Conservation (phyloP, 352 stramenopile genomes). For the Pythium periplocum region DNA sequence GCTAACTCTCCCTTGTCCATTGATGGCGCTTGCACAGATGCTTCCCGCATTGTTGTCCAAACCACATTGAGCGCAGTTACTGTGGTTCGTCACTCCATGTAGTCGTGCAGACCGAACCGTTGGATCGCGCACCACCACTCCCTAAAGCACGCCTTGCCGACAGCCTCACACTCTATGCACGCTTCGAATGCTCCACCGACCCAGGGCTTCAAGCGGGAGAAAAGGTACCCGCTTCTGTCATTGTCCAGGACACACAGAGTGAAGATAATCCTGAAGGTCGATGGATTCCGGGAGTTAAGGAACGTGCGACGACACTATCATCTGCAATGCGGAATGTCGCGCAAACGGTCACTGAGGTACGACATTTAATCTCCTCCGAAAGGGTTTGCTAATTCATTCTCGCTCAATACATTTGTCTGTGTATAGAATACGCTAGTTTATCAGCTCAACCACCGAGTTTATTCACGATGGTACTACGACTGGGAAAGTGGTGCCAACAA, state of each 20-base stretch:
- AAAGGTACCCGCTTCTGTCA: conserved; percentile 33
- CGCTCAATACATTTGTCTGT: too few species aligned
- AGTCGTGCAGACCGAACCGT: conserved; percentile 16
- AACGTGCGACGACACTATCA: conserved; percentile 29
- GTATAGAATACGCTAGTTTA: conserved; percentile 22
- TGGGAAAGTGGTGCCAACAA: conserved; percentile 41
- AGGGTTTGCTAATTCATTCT: too few species aligned
- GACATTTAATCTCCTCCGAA: conserved; percentile 4
- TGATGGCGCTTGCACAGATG: conserved; percentile 8
- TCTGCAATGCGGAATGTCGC: conserved; percentile 14
- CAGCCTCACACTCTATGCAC: conserved; percentile 22
- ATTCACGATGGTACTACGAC: conserved; percentile 44
- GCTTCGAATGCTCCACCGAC: conserved; percentile 29
- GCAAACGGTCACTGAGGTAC: conserved; percentile 12
- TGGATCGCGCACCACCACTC: conserved; percentile 1
- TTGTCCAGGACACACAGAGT: conserved; percentile 32
- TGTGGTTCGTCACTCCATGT: conserved; percentile 27
- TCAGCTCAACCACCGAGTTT: conserved; percentile 34
- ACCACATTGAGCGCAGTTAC: conserved; percentile 24
- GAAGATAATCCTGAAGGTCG: conserved; percentile 51
- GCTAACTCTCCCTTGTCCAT: neutral
- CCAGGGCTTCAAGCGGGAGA: conserved; percentile 29
- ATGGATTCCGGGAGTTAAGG: conserved; percentile 49
- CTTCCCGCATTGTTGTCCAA: conserved; percentile 21
- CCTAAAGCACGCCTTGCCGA: conserved; percentile 11